A percentile compares a stretch with the other conserved stretches of the same genome.
phyloP scores from a whole-genome alignment of 768 basidiomycete genomes.

The Gautieria morchelliformis region DNA sequence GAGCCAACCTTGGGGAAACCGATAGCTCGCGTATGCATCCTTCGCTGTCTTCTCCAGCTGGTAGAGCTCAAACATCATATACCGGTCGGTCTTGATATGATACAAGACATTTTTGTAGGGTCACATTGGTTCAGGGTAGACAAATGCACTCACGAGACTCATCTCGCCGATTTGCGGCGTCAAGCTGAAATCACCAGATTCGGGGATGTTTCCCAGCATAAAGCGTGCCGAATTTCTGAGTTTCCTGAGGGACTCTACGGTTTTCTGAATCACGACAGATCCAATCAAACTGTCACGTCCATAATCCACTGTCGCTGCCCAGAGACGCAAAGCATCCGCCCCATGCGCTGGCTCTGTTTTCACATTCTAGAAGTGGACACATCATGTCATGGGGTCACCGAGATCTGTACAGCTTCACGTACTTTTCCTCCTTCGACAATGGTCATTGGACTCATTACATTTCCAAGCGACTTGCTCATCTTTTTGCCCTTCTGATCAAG shows the following conservation, averaged over 20 bases:
- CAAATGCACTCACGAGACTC: slow-evolving; percentile 44
- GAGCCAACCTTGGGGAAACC: slow-evolving; percentile 70
- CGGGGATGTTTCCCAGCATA: slow-evolving; percentile 65
- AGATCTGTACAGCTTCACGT: slow-evolving; percentile 14
- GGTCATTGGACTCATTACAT: slow-evolving; percentile 76
- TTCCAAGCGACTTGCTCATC: slow-evolving; percentile 97
- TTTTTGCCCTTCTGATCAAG: slow-evolving; percentile 83
- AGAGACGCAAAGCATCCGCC: slow-evolving; percentile 77
- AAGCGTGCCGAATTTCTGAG: slow-evolving; percentile 83
- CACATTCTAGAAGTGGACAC: slow-evolving; percentile 35
- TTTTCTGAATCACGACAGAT: slow-evolving; percentile 62
- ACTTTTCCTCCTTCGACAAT: slow-evolving; percentile 75
- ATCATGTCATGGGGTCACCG: background rate
- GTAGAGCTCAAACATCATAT: slow-evolving; percentile 78
- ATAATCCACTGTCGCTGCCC: slow-evolving; percentile 89
- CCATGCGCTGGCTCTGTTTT: slow-evolving; percentile 75
- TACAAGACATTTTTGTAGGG: background rate
- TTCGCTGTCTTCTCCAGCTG: slow-evolving; percentile 57
- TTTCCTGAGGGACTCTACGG: slow-evolving; percentile 69
- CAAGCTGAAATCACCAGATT: slow-evolving; percentile 23
- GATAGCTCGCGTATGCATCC: slow-evolving; percentile 60
- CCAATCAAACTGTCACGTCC: slow-evolving; percentile 85
- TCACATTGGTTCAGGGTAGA: background rate
- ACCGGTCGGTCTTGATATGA: slow-evolving; percentile 59
- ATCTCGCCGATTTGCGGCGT: slow-evolving; percentile 32